phyloP scores from a whole-genome alignment of 306 rosid genomes.

The Neltuma alba region DNA sequence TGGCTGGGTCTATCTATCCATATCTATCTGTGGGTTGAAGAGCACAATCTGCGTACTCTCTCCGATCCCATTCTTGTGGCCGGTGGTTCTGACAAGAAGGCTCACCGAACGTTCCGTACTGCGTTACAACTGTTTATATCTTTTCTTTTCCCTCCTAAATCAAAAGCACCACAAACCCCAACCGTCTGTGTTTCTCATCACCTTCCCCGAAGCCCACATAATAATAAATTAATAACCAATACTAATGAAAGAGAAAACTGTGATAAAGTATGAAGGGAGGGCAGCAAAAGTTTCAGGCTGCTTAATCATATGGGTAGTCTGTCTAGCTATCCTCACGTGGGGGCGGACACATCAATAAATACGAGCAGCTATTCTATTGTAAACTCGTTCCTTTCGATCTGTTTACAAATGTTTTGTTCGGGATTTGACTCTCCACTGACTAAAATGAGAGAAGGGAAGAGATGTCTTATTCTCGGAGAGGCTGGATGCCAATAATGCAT shows the following conservation, averaged over 20 bases:
- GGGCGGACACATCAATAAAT: background rate
- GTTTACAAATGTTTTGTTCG: background rate
- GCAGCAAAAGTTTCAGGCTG: background rate
- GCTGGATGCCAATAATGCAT: background rate
- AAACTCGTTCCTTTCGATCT: background rate
- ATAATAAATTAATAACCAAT: background rate
- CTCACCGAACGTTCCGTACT: background rate
- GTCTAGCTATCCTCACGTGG: constrained; percentile 5
- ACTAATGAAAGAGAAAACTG: background rate
- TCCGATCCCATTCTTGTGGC: background rate
- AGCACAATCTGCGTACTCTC: constrained; percentile 31
- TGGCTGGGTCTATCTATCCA: background rate
- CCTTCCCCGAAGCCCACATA: background rate
- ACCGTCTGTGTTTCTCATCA: background rate
- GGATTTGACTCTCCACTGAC: constrained; percentile 33
- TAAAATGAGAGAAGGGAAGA: too few relatives aligned
- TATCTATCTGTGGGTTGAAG: constrained; percentile 27
- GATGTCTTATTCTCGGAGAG: constrained; percentile 31
- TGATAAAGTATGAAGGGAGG: background rate
- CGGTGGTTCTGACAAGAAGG: background rate
- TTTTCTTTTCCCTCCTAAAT: background rate
- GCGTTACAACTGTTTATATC: background rate
- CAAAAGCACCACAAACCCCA: too few relatives aligned
- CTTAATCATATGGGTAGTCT: background rate
- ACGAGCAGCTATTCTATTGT: background rate